Base-by-base conservation (phyloP, 2,329 filamentous ascomycete genomes). In the Fusarium drepaniforme region DNA sequence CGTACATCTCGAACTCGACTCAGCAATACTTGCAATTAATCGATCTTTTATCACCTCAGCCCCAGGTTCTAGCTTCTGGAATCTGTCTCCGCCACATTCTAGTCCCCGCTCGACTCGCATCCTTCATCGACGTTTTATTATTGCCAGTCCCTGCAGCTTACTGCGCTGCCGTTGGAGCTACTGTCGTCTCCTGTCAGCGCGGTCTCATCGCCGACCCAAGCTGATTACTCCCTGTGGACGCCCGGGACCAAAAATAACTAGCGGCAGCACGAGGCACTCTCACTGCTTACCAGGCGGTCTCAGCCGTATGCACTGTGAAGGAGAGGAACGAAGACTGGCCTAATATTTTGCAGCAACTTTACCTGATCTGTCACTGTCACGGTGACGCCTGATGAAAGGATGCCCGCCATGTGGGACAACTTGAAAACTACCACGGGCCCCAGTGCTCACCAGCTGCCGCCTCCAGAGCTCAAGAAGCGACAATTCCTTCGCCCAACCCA, bases 391-490 rank as follows among this genome's bases (percentile, higher is more conserved):
- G 64, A 68, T 68, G 66, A 61, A 70, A 62, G 71, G 37, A 79
- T 79, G 77, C 74, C 77, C 51, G 75, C 69, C 70, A 78, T 72
- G 75, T 79, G 77, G 77, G 77, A 79, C 71, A 75, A 66, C 68
- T 65, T 76, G 62, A 79, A 78, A 77, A 70, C 73, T 62, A 67
- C 67, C 60, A 66, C 67, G n/a, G 77, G 76, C 66, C 72, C 72
- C 68, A 71, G 71, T 60, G 57, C 64, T 65, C 73, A 75, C 15
- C 66, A 77, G 58, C 71, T 72, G 67, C 77, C 76, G 65, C 77
- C 77, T 56, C 77, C 61, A 64, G 74, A 74, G n/a, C 74, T 79
- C 68, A 78, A 79, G 72, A 75, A 79, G 44, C 74, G 77, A 58
- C 73, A 73, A n/a, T 77, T 77, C 66, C 77, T 77, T 72, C 77